Evolutionary conservation across 768 basidiomycete species (phyloP).

Genomic region (Kwoniella dendrophila): DNA sequence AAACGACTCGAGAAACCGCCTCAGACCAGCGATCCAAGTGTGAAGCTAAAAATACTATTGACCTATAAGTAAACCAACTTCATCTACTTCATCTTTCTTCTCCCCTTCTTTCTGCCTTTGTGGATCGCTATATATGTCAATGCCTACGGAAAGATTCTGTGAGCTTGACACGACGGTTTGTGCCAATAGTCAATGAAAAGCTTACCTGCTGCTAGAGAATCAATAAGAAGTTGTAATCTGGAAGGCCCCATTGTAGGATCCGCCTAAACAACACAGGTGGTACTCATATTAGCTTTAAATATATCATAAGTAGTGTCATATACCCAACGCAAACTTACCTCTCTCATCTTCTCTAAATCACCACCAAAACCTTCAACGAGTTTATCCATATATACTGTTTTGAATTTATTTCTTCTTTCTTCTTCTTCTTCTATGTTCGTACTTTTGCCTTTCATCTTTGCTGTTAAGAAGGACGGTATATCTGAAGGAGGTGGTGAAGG

Average conservation of each 20-base stretch:
- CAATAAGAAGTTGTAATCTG: slow-evolving; percentile 28
- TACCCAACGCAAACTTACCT: slow-evolving; percentile 16
- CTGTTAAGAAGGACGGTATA: slow-evolving; percentile 44
- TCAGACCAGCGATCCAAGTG: not conserved
- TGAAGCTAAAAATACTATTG: not conserved
- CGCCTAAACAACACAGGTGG: slow-evolving; percentile 6
- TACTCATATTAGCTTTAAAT: too few species aligned
- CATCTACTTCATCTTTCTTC: slow-evolving; percentile 20
- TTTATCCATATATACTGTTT: slow-evolving; percentile 50
- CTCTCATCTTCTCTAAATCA: slow-evolving; percentile 48
- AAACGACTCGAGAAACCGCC: too few species aligned
- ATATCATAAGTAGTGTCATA: too few species aligned
- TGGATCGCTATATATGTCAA: slow-evolving; percentile 28
- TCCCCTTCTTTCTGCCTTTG: slow-evolving; percentile 3
- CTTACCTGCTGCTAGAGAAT: slow-evolving; percentile 29
- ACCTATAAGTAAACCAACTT: slow-evolving; percentile 23
- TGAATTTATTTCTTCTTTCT: slow-evolving; percentile 39
- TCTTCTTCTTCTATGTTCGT: slow-evolving; percentile 26
- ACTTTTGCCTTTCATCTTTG: slow-evolving; percentile 18
- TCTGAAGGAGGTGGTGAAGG: slow-evolving; percentile 38
- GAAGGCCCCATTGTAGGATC: slow-evolving; percentile 29
- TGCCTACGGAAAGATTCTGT: slow-evolving; percentile 4
- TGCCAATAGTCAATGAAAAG: not conserved
- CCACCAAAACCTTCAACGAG: slow-evolving; percentile 47
- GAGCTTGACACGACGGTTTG: not conserved